Evolutionary conservation across 129 eudicot genomes (phyloP).

Genomic region (Scalesia atractyloides): DNA sequence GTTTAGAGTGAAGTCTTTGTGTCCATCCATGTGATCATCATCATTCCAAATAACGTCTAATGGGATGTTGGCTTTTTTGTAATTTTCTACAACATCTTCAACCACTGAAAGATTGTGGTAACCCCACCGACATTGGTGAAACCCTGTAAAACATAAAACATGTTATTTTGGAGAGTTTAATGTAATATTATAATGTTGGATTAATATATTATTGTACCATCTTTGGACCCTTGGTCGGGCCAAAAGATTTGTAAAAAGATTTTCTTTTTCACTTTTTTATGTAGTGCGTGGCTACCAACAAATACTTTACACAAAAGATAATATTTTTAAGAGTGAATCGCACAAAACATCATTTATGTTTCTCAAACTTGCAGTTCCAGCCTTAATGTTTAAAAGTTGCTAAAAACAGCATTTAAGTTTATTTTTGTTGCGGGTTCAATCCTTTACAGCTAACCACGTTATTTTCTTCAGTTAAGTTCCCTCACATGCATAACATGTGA

Average conservation of each 20-base stretch:
- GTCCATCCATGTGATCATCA: conserved; percentile 94
- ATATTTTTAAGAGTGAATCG: conserved; percentile 6
- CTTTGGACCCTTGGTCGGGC: neutral
- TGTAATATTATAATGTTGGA: too few species aligned
- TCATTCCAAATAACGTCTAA: conserved; percentile 97
- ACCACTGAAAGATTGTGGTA: conserved; percentile 85
- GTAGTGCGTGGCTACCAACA: conserved; percentile 1
- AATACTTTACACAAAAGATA: neutral
- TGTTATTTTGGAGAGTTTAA: neutral
- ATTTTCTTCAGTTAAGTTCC: too few species aligned
- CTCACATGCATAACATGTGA: too few species aligned
- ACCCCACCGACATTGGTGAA: conserved; percentile 98
- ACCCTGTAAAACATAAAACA: conserved; percentile 53
- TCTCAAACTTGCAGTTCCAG: too few species aligned
- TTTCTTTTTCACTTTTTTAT: neutral
- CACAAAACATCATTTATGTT: too few species aligned
- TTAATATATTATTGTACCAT: too few species aligned
- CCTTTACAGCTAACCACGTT: too few species aligned
- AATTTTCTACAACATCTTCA: conserved; percentile 82
- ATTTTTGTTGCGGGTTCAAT: too few species aligned
- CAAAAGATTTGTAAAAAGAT: neutral
- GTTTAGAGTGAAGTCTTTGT: conserved; percentile 93
- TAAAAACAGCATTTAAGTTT: too few species aligned
- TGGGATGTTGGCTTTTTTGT: conserved; percentile 77
- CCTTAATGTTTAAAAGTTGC: too few species aligned